Base-by-base conservation (phyloP, 2,329 filamentous ascomycete genomes). In the Diaporthe sp. region DNA sequence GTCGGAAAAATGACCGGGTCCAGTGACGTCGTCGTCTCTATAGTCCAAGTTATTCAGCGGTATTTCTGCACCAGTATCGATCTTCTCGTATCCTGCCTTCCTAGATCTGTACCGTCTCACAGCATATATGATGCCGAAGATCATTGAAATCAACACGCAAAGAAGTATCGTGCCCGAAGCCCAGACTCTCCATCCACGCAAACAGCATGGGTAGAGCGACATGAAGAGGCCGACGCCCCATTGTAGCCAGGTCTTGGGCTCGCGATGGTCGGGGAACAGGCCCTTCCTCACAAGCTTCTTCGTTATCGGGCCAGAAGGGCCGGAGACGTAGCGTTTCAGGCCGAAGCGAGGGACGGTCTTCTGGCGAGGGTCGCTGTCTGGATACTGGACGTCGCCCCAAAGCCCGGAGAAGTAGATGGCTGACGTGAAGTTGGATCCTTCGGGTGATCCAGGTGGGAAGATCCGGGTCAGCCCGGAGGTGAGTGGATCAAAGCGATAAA, bases 231-330 rank as follows among this genome's bases (percentile, higher is more conserved):
- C 59, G 0, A 82, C 81, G 0, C 37, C 72, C 80, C 81, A 82
- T 25, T 84, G 81, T 28, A 77, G 74, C 81, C 82, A 84, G 1
- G 76, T 73, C 28, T 78, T 76, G 2, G 67, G 77, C 4, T 77
- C 74, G 13, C 72, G 74, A 1, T 80, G 59, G 15, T 83, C 81
- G 4, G 82, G 83, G 9, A 78, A 75, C 3, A 84, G 77, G 1
- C 80, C 82, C 25, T 82, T 83, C 1, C 83, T 77, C 0, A 85
- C 71, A 0, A 84, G 80, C 4, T 82, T 81, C 65, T 84, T 84
- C 46, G 78, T 75, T 0, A 78, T 77, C 0, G 83, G 83, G 0
- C 83, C 83, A 1, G 80, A 81, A 0, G 83, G 83, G 0, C 83
- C 83, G 4, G 80, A 78, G 22, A 80, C 77, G 61, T 81, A 83